Percentiles rank a stretch among this genome's conserved stretches.
Conservation (phyloP, 805 yeast species). For the Cyberlindnera nakhonratchasimensis region DNA sequence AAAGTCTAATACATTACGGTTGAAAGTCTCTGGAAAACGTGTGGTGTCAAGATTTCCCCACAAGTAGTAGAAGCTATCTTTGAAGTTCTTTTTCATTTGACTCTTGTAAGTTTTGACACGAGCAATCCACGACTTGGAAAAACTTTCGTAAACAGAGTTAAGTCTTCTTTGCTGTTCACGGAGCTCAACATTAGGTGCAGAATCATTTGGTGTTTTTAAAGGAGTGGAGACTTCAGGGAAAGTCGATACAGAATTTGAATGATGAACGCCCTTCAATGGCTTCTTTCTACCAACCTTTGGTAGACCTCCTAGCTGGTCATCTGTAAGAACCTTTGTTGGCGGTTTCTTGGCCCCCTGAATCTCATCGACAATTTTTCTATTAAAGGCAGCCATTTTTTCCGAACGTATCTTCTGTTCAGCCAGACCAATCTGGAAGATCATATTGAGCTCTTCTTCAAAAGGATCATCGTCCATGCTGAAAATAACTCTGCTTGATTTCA, state of each 20-base stretch:
- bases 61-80: constrained; percentile 37
- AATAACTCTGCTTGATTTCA: constrained; percentile 54
- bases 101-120: constrained; percentile 49
- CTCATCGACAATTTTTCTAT: constrained; percentile 28
- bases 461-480: constrained; percentile 84
- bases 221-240: constrained; percentile 5
- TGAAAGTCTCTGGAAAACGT: constrained; percentile 37
- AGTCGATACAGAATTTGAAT: constrained; percentile 5
- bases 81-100: constrained; percentile 38
- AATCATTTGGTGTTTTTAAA: not conserved
- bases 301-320: constrained; percentile 6
- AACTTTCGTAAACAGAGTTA: constrained; percentile 37
- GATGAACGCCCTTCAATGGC: constrained; percentile 5
- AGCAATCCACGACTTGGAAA: constrained; percentile 68
- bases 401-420: constrained; percentile 62
- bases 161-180: not conserved
- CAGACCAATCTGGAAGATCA: constrained; percentile 61
- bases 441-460: constrained; percentile 70
- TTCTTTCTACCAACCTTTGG: constrained; percentile 8
- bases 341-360: constrained; percentile 12
- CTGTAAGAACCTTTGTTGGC: constrained; percentile 11
- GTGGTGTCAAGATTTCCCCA: constrained; percentile 38
- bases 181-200: not conserved
- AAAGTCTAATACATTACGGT: constrained; percentile 45
- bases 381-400: constrained; percentile 44